Evolutionary conservation across 116 monocot genomes (phyloP), one percentile per base, ranked within the genome.

Genomic region (Trichopus zeylanicus): DNA sequence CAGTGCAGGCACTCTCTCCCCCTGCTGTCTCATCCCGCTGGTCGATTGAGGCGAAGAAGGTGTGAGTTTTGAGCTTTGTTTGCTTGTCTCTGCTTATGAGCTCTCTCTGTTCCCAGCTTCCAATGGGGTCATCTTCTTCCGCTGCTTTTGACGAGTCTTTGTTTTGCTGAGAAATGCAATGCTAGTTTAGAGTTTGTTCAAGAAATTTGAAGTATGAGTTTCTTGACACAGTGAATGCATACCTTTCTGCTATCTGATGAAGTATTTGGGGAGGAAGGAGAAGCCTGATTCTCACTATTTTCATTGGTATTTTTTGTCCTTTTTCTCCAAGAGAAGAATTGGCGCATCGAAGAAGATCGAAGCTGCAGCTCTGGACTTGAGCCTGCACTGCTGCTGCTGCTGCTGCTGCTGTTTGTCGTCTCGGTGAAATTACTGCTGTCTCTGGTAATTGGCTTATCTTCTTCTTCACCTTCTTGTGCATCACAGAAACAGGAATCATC

Each of bases 1-100:
- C 82, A 0, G 87, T 78, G 72, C 87, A 87, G 0, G 87, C 87
- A 37, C 87, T 82, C 68, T 87, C 78, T 0, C 87, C 87, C 16
- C 65, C 82, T 0, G 87, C 87, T 20, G 65, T 74, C 51, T 75
- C 72, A 23, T 75, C 73, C 0, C 87, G 63, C 51, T 87, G 87
- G 30, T 87, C 87, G 21, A 87, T 87, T 25, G 87, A 82, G 12
- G 87, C 87, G 15, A 82, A 87, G 65, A 87, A 87, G 5, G 67
- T 31, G 3, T 60, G 47, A 25, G 73, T 53, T 63, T 46, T 71
- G 24, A 87, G 72, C 62, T 79, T 87, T 23, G 75, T 73, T 42
- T 73, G 51, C 38, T 59, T 54, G 51, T 87, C 82, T 46, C 87
- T 61, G 70, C 87, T 78, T 6, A 64, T 64, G 21, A 78, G 29